Base-by-base conservation (phyloP, 2,329 filamentous ascomycete genomes). In the Alternaria solani region DNA sequence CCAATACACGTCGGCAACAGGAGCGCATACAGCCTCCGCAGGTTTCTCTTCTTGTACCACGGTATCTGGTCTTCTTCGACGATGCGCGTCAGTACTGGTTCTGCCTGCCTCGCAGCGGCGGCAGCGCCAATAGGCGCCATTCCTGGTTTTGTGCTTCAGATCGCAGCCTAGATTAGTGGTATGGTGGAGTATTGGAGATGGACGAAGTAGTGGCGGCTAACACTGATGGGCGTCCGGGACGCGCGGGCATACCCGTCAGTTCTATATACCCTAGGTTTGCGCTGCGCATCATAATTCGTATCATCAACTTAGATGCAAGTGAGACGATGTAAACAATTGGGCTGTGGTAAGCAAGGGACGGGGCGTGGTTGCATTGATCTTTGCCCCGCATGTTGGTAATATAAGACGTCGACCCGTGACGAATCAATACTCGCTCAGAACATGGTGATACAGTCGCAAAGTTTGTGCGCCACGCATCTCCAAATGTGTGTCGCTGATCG, bases 31-130 rank as follows among this genome's bases (percentile, higher is more conserved):
- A 80, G 62, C 43, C 64, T 52, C 59, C 76, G 70, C 9, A 79
- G 59, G 59, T 81, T 77, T 43, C 38, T 65, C 63, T 80, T 79
- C 57, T 67, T 70, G 57, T 77, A 81, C 79, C 80, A 81, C 52
- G 73, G 66, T 9, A 78, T 68, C 36, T 64, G 74, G 63, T 82
- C 80, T 54, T 78, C 69, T 25, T 79, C 71, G 12, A 81, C 78
- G 47, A 82, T 69, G 51, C 75, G 75, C 30, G 79, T 79, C 57
- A 82, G 63, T 46, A 81, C 65, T 16, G 79, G 79, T 56, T 81
- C 80, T n/a, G 75, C 68, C 39, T 63, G 66, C 53, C 61, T 54
- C 26, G 63, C 61, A 34, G 57, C 55, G 51, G 57, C 57, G 18
- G 61, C 60, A 34, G 62, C 61, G 51, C 64, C 63, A 12, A 63